phyloP scores from a whole-genome alignment of 192 early-diverging fungal genomes.

The Helicostylum pulchrum region DNA sequence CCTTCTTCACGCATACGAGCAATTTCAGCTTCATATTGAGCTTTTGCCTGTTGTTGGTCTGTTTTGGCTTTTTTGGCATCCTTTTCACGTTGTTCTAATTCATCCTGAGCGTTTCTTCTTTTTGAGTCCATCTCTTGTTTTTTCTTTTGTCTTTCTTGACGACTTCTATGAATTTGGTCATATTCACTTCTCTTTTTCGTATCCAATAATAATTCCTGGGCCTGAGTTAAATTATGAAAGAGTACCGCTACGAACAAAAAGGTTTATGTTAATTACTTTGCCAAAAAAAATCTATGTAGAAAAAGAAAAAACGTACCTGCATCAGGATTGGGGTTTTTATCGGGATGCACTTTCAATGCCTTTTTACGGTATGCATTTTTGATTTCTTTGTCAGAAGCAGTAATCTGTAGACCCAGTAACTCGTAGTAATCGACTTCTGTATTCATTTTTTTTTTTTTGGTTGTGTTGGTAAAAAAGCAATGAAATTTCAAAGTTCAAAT shows the following conservation, averaged over 20 bases:
- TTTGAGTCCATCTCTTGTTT: constrained; percentile 43
- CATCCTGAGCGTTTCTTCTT: constrained; percentile 43
- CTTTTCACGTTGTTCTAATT: constrained; percentile 43
- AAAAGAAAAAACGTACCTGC: constrained; percentile 35
- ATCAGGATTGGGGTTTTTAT: constrained; percentile 76
- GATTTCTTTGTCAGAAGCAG: constrained; percentile 42
- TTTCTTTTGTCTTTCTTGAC: constrained; percentile 44
- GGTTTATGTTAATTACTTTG: not conserved
- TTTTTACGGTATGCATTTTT: constrained; percentile 22
- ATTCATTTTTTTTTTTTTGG: constrained; percentile 13
- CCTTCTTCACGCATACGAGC: constrained; percentile 37
- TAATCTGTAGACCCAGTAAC: constrained; percentile 43
- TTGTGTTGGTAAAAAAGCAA: not conserved
- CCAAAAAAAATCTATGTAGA: not conserved
- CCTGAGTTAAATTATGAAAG: constrained; percentile 45
- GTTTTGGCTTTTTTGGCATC: constrained; percentile 43
- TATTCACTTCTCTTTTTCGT: constrained; percentile 40
- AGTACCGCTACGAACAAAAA: constrained; percentile 34
- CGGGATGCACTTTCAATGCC: constrained; percentile 45
- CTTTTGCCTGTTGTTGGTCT: constrained; percentile 40
- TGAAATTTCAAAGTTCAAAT: not conserved
- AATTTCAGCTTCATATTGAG: constrained; percentile 34
- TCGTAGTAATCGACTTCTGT: constrained; percentile 47
- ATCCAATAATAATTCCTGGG: constrained; percentile 45
- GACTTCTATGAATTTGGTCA: constrained; percentile 31